Conservation (phyloP, 2,329 filamentous ascomycete genomes). For the Geosmithia putterillii region DNA sequence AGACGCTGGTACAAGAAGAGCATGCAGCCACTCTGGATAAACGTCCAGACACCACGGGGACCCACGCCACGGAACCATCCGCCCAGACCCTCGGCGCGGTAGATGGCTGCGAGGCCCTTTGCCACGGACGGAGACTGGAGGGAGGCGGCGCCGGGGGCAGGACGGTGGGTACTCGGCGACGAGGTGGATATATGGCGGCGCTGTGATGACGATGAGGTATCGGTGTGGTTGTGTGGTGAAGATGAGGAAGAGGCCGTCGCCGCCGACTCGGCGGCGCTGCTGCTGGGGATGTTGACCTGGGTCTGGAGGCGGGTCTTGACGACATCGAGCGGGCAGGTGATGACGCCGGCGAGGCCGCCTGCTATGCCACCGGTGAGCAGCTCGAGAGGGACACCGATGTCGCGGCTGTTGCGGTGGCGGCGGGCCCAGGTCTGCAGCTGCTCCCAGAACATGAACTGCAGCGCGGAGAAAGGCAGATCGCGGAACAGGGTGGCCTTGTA, state of each 20-base stretch:
- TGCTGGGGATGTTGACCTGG: constrained; percentile 49
- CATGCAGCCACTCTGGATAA: constrained; percentile 94
- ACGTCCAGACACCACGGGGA: constrained; percentile 89
- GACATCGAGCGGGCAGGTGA: constrained; percentile 93
- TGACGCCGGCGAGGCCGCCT: constrained; percentile 82
- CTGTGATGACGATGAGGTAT: constrained; percentile 38
- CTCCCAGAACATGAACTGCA: constrained; percentile 98
- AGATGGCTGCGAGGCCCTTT: constrained; percentile 75
- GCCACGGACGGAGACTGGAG: constrained; percentile 85
- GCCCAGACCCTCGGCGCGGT: constrained; percentile 73
- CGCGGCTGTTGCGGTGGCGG: constrained; percentile 62
- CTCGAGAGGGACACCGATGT: constrained; percentile 78
- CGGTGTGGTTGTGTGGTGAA: constrained; percentile 17
- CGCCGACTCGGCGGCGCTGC: constrained; percentile 21
- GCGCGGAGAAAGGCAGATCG: constrained; percentile 86
- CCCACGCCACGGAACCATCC: constrained; percentile 95
- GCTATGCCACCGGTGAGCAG: constrained; percentile 81
- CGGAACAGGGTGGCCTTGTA: constrained; percentile 93
- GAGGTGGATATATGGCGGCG: constrained; percentile 78
- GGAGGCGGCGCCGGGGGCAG: constrained; percentile 63
- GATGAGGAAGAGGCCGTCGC: constrained; percentile 27
- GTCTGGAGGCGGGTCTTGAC: constrained; percentile 96
- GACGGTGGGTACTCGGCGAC: constrained; percentile 72
- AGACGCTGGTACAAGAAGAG: constrained; percentile 88
- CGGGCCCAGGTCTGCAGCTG: constrained; percentile 78